Evolutionary conservation across 2,329 filamentous ascomycete species (phyloP), one percentile per base, ranked within the genome.

Genomic region (Tolypocladium tundrense): DNA sequence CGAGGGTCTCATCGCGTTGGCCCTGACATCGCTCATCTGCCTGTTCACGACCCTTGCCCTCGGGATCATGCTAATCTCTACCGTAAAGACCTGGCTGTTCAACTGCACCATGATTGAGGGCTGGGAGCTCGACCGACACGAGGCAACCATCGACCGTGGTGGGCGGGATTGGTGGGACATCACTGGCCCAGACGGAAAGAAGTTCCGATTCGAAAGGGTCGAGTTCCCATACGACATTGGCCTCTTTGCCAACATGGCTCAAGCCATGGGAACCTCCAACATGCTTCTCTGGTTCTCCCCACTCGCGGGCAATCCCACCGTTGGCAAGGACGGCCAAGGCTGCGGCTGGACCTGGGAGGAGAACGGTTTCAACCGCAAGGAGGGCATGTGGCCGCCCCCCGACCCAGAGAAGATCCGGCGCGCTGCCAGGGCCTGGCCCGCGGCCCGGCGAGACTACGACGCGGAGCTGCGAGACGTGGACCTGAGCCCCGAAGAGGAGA

Each of bases 151-250:
- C 31, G 73, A 76, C 27, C 75, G 81, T 37, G 73, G 77, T 6
- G 72, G 73, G 40, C 70, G 67, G n/a, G 71, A 76, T 56, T 79
- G 72, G 72, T 79, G 76, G 76, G 70, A 74, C 37, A 60, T 73
- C 10, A 64, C 61, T 31, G 69, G 67, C 0, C 67, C 69, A 10
- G 70, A 71, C 40, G 72, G 72, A 9, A 69, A 73, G 35, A 67
- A 75, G 58, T 61, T 86, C 2, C 72, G 76, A 13, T 79, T 88
- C 50, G 76, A 81, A 58, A 81, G 78, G 56, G 82, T 92, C 65
- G 88, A 93, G 70, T 94, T 91, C 64, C 90, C 90, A 0, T 94
- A 91, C 72, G 90, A 95, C 66, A 73, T 93, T 51, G 88, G 88
- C 54, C 76, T 94, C 64, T 91, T 84, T 74, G 69, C 75, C 41